These are phyloP conservation scores for Ophiostoma triangulosporum DNA, from an alignment of 2,329 filamentous ascomycete genomes.

Conservation along the genomic window DNA sequence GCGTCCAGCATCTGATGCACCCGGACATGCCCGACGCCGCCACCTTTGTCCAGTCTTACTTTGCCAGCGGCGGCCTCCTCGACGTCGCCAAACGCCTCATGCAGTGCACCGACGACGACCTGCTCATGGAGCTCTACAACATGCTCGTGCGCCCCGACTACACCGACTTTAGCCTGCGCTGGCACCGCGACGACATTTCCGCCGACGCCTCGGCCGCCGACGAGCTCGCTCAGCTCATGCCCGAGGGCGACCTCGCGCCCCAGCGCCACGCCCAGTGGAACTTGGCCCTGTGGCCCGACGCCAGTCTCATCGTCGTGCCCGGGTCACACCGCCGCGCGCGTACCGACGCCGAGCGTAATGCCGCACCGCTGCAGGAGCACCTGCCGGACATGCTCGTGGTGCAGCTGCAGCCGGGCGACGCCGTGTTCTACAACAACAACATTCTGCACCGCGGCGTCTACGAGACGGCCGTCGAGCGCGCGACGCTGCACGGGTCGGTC, in stretches of 20 bases:
- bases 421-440: slow-evolving; percentile 84
- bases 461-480: slow-evolving; percentile 40
- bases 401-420: slow-evolving; percentile 56
- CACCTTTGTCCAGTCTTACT: slow-evolving; percentile 57
- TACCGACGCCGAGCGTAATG: slow-evolving; percentile 54
- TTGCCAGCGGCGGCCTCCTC: slow-evolving; percentile 49
- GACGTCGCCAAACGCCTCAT: slow-evolving; percentile 52
- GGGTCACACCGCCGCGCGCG: slow-evolving; percentile 60
- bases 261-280: slow-evolving; percentile 80
- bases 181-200: slow-evolving; percentile 77
- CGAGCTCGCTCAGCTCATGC: slow-evolving; percentile 45
- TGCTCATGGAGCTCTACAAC: slow-evolving; percentile 84
- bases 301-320: slow-evolving; percentile 61
- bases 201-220: slow-evolving; percentile 51
- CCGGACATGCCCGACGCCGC: slow-evolving; percentile 46
- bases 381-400: slow-evolving; percentile 56
- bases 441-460: slow-evolving; percentile 67
- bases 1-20: slow-evolving; percentile 73
- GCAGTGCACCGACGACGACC: slow-evolving; percentile 37
- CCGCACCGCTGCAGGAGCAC: slow-evolving; percentile 47
- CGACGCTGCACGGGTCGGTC: slow-evolving; percentile 62
- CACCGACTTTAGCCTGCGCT: slow-evolving; percentile 57
- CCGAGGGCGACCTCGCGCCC: slow-evolving; percentile 21
- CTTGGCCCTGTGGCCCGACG: slow-evolving; percentile 63
- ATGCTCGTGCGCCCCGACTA: slow-evolving; percentile 60